phyloP scores from a whole-genome alignment of 495 filamentous ascomycete genomes.

The Aspergillus incahuasiensis region DNA sequence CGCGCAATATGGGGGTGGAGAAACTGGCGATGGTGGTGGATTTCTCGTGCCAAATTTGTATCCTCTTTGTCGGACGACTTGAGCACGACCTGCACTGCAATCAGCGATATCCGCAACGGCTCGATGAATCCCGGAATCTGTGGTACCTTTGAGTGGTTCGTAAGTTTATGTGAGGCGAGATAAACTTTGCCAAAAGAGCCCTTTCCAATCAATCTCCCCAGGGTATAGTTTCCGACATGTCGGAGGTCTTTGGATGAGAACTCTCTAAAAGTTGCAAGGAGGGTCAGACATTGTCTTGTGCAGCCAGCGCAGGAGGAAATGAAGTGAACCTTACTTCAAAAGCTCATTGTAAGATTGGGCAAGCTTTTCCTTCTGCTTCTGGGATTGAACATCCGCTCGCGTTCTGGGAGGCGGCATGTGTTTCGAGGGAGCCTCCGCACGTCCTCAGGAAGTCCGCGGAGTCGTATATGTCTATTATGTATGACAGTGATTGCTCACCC shows the following conservation, averaged over 20 bases:
- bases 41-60: conserved; percentile 90
- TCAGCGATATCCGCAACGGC: conserved; percentile 11
- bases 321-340: conserved; percentile 64
- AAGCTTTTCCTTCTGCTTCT: conserved; percentile 95
- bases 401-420: conserved; percentile 60
- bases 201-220: conserved; percentile 90
- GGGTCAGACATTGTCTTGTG: conserved; percentile 13
- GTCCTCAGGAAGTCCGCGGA: conserved; percentile 18
- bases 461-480: conserved; percentile 5
- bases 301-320: neutral
- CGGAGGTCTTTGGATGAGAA: conserved; percentile 90
- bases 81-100: conserved; percentile 73
- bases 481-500: conserved; percentile 3
- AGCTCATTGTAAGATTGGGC: conserved; percentile 94
- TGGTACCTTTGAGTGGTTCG: conserved; percentile 91
- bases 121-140: conserved; percentile 17
- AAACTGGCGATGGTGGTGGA: conserved; percentile 97
- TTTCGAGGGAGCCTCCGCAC: conserved; percentile 32
- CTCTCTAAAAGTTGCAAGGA: conserved; percentile 55
- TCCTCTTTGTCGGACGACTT: conserved; percentile 97
- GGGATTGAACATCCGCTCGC: conserved; percentile 84
- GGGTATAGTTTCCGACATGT: conserved; percentile 88
- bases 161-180: conserved; percentile 93
- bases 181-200: conserved; percentile 99
- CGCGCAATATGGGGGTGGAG: conserved; percentile 95